Evolutionary conservation across 1,139 yeast species (phyloP), one percentile per base, ranked within the genome.

Genomic region (Lodderomyces parapsilosis): DNA sequence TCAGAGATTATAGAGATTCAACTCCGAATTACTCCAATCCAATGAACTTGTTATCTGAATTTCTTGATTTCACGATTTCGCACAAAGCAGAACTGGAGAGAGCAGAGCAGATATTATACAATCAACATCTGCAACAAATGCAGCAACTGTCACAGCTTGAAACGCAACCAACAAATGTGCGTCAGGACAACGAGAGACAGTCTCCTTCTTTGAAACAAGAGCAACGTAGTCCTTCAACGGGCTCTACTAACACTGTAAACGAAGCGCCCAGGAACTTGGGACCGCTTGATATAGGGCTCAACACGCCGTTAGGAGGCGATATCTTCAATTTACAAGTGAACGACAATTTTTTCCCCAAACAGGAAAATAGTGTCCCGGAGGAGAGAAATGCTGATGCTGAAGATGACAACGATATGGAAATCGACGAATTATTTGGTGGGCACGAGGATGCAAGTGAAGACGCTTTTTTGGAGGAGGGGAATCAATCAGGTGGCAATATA

Each of bases 401-500:
- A 67, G 37, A 43, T 11, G 43, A 44, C 11, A 56, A 48, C 9
- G 67, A 60, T 13, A 60, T 59, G 50, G 71, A 66, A 44, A 60
- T 63, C 41, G 74, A 71, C 34, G 78, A 72, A 39, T 64, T 74
- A 35, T 72, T 73, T 54, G 76, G 80, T 2, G 76, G 46, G 11
- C 43, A 60, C 11, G 15, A 19, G 23, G 67, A 62, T 22, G 64
- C 61, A 37, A 68, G 63, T 28, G 58, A 59, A 39, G 59, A 42
- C n/a, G n/a, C n/a, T n/a, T n/a, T n/a, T n/a, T n/a, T n/a, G n/a
- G n/a, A n/a, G n/a, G n/a, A n/a, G n/a, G n/a, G n/a, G n/a, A n/a
- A n/a, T n/a, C n/a, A n/a, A n/a, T n/a, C n/a, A n/a, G n/a, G n/a
- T n/a, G n/a, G n/a, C n/a, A n/a, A n/a, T n/a, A n/a, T 31, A n/a